Conservation (phyloP, 495 filamentous ascomycete genomes). For the Aspergillus sclerotiicarbonarius region DNA sequence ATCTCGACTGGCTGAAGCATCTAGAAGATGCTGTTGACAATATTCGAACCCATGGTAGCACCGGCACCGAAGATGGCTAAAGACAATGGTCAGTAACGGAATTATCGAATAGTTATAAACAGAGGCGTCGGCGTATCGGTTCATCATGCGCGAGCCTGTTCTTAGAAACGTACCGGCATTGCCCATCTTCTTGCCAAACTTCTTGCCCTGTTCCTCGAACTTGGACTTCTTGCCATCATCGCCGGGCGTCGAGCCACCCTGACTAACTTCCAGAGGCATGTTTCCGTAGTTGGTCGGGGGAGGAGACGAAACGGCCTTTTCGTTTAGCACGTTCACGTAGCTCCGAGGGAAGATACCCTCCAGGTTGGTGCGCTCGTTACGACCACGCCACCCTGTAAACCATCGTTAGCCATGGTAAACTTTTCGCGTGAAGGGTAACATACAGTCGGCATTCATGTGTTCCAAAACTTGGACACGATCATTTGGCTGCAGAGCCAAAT, state of each 20-base stretch:
- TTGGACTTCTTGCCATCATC: conserved; percentile 39
- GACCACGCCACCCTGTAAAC: conserved; percentile 70
- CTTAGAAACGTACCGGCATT: conserved; percentile 48
- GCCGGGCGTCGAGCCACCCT: conserved; percentile 33
- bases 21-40: conserved; percentile 92
- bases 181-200: conserved; percentile 56
- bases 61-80: conserved; percentile 75
- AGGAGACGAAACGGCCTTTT: conserved; percentile 36
- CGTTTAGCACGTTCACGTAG: conserved; percentile 69
- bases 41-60: conserved; percentile 85
- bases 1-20: background rate
- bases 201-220: conserved; percentile 54
- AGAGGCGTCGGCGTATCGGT: background rate
- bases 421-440: conserved; percentile 9
- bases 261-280: conserved; percentile 52
- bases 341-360: conserved; percentile 89
- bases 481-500: conserved; percentile 70
- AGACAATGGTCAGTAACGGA: conserved; percentile 14
- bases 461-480: conserved; percentile 77
- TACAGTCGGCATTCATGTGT: conserved; percentile 95
- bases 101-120: background rate
- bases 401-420: conserved; percentile 19
- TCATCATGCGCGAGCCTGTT: background rate
- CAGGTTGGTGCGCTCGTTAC: conserved; percentile 70
- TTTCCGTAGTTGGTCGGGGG: conserved; percentile 50